phyloP scores from a whole-genome alignment of 2,329 filamentous ascomycete species.

The Lojkania enalia region DNA sequence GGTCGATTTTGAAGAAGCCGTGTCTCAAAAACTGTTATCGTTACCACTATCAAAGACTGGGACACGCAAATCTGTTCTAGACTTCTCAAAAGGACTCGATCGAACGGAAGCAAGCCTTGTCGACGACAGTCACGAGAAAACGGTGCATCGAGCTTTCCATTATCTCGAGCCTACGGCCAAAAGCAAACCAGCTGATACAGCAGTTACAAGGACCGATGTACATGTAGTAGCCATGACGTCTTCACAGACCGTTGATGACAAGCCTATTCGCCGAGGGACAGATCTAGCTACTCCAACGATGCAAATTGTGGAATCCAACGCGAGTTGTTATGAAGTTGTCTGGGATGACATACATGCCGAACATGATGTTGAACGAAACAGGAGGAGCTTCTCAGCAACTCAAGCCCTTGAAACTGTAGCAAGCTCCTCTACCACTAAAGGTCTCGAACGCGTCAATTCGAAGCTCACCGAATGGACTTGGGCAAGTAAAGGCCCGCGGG shows the following conservation, averaged over 20 bases:
- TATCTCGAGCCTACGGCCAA: constrained; percentile 22
- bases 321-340: constrained; percentile 33
- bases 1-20: constrained; percentile 32
- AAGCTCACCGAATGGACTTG: constrained; percentile 38
- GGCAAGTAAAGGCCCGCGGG: constrained; percentile 18
- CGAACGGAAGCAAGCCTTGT: no score
- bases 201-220: constrained; percentile 39
- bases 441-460: constrained; percentile 35
- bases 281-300: constrained; percentile 37
- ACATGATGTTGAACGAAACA: constrained; percentile 5
- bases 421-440: constrained; percentile 17
- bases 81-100: no score
- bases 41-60: constrained; percentile 9
- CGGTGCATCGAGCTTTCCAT: neutral
- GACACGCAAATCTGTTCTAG: constrained; percentile 8
- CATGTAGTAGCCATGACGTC: constrained; percentile 38
- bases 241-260: constrained; percentile 9
- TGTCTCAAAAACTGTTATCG: constrained; percentile 5
- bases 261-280: constrained; percentile 4
- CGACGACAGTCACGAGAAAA: neutral
- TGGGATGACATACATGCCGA: constrained; percentile 33
- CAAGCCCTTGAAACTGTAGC: constrained; percentile 18
- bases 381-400: constrained; percentile 27
- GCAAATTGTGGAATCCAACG: constrained; percentile 36
- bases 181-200: constrained; percentile 29